Conservation (phyloP, 805 yeast species). For the Teunomyces aglyptinius region DNA sequence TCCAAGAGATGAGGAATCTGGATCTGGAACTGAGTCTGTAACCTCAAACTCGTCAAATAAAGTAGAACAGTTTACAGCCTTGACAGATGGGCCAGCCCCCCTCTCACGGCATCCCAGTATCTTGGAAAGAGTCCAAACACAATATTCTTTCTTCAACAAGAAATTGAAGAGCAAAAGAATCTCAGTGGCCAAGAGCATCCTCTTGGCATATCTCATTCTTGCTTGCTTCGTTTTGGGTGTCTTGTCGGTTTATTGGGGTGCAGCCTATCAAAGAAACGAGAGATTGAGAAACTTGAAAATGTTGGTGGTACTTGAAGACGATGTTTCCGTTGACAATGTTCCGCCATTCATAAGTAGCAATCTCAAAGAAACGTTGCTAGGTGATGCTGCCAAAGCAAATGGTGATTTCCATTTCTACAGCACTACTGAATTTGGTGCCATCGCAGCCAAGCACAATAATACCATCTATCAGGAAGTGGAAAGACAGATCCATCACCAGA, state of each 20-base stretch:
- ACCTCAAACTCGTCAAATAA: background rate
- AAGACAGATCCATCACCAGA: slow-evolving; percentile 23
- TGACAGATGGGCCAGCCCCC: background rate
- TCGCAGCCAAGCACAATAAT: slow-evolving; percentile 22
- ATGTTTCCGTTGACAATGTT: slow-evolving; percentile 16
- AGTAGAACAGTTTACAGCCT: background rate
- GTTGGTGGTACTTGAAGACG: slow-evolving; percentile 40
- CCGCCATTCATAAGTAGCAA: slow-evolving; percentile 30
- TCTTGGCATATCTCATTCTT: slow-evolving; percentile 24
- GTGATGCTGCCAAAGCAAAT: slow-evolving; percentile 20
- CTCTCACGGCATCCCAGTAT: slow-evolving; percentile 18
- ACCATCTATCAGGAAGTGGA: slow-evolving; percentile 18
- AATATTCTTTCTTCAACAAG: slow-evolving; percentile 32
- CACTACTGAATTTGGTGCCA: slow-evolving; percentile 22
- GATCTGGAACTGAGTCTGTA: background rate
- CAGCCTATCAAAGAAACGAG: slow-evolving; percentile 27
- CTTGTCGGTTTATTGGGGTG: slow-evolving; percentile 43
- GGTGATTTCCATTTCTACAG: slow-evolving; percentile 24
- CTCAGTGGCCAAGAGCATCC: slow-evolving; percentile 15
- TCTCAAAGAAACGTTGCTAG: slow-evolving; percentile 9
- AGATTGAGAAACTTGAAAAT: slow-evolving; percentile 31
- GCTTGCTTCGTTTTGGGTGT: slow-evolving; percentile 25
- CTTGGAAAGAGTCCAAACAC: slow-evolving; percentile 24
- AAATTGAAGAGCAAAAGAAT: slow-evolving; percentile 20
- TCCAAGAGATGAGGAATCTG: background rate